phyloP scores from a whole-genome alignment of 257 asterid species.

The Scutellaria baicalensis region DNA sequence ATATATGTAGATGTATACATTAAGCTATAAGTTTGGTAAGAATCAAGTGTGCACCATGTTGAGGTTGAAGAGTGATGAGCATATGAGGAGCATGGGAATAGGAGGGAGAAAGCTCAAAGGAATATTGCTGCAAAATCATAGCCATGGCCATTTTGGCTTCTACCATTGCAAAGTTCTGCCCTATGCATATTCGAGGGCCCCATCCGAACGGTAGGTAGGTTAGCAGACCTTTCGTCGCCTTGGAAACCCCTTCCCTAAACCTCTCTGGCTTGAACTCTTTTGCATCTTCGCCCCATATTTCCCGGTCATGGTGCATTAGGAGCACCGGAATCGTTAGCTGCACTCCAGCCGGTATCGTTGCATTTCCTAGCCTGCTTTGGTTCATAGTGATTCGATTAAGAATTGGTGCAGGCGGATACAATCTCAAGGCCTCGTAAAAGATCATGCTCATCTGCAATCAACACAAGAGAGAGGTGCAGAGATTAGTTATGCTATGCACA shows the following conservation, averaged over 20 bases:
- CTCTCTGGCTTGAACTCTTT: slow-evolving; percentile 27
- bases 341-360: slow-evolving; percentile 16
- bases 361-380: slow-evolving; percentile 8
- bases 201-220: slow-evolving; percentile 24
- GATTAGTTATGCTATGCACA: no score
- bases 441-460: slow-evolving; percentile 28
- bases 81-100: slow-evolving; percentile 24
- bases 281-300: slow-evolving; percentile 25
- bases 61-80: slow-evolving; percentile 21
- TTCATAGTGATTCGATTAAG: background rate
- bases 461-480: no score
- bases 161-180: slow-evolving; percentile 25
- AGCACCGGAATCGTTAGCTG: slow-evolving; percentile 10
- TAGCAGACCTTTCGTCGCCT: slow-evolving; percentile 7
- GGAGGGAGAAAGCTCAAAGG: slow-evolving; percentile 25
- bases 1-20: background rate
- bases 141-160: slow-evolving; percentile 31
- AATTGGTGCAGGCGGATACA: slow-evolving; percentile 21
- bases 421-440: slow-evolving; percentile 26
- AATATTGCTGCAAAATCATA: slow-evolving; percentile 21
- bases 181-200: slow-evolving; percentile 31
- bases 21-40: background rate
- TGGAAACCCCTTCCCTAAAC: slow-evolving; percentile 23
- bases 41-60: slow-evolving; percentile 25
- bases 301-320: slow-evolving; percentile 20